phyloP scores from a whole-genome alignment of 1,139 yeast species.

The Suhomyces panamericanus region DNA sequence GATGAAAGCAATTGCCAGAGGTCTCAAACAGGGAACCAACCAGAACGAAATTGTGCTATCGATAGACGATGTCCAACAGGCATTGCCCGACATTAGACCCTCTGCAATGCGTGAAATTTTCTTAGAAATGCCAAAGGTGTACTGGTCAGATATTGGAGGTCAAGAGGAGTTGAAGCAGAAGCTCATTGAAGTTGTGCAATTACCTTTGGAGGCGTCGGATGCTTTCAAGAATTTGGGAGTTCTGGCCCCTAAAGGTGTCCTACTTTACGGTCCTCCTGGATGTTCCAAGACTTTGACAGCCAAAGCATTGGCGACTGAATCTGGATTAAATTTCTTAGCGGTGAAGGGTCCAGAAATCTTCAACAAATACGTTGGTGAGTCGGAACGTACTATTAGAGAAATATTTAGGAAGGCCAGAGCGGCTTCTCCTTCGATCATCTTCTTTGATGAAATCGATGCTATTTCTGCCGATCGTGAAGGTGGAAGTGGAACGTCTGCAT shows the following conservation, averaged over 20 bases:
- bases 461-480: constrained; percentile 71
- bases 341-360: constrained; percentile 96
- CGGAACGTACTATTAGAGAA: constrained; percentile 86
- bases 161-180: constrained; percentile 79
- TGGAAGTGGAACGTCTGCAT: constrained; percentile 62
- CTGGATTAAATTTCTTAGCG: constrained; percentile 88
- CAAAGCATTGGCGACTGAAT: constrained; percentile 91
- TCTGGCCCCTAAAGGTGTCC: constrained; percentile 86
- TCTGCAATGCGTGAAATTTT: constrained; percentile 97
- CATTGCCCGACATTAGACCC: constrained; percentile 80
- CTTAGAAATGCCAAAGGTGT: constrained; percentile 89
- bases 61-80: constrained; percentile 58
- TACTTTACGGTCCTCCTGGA: constrained; percentile 95
- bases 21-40: constrained; percentile 30
- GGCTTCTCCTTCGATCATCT: constrained; percentile 88
- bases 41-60: constrained; percentile 33
- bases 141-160: constrained; percentile 96
- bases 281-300: constrained; percentile 94
- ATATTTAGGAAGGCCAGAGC: constrained; percentile 89
- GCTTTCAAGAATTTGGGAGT: constrained; percentile 78
- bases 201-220: constrained; percentile 83
- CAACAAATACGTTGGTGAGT: constrained; percentile 92
- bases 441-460: constrained; percentile 96
- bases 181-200: constrained; percentile 83
- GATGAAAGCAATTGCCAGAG: constrained; percentile 73